Conservation (phyloP, 2,329 filamentous ascomycete genomes). For the Colletotrichum noveboracense region DNA sequence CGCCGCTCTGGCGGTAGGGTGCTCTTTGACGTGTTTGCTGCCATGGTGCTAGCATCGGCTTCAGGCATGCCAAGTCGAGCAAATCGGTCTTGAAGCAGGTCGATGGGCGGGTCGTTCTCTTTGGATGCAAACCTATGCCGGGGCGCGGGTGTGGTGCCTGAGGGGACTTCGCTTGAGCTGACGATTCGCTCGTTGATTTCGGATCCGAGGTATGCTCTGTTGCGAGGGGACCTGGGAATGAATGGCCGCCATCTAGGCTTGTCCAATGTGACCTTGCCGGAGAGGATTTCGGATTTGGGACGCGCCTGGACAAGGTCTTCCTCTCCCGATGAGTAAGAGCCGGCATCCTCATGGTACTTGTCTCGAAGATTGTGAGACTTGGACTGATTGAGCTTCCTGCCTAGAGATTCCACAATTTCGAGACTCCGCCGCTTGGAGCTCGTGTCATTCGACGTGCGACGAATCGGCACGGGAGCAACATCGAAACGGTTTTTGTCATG, state of each 20-base stretch:
- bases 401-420: slow-evolving; percentile 26
- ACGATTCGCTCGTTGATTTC: slow-evolving; percentile 34
- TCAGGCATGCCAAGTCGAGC: slow-evolving; percentile 48
- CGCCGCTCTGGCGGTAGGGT: slow-evolving; percentile 55
- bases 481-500: neutral
- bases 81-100: slow-evolving; percentile 51
- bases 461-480: slow-evolving; percentile 11
- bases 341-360: slow-evolving; percentile 37
- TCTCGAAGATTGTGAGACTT: slow-evolving; percentile 35
- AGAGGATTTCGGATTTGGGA: slow-evolving; percentile 13
- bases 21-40: slow-evolving; percentile 46
- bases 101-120: slow-evolving; percentile 40
- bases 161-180: slow-evolving; percentile 28
- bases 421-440: slow-evolving; percentile 26
- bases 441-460: neutral
- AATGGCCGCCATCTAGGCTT: slow-evolving; percentile 46
- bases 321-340: slow-evolving; percentile 2
- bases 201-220: slow-evolving; percentile 40
- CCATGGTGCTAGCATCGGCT: slow-evolving; percentile 31
- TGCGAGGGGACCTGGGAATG: slow-evolving; percentile 44
- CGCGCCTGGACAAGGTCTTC: neutral
- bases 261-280: slow-evolving; percentile 26
- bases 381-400: slow-evolving; percentile 23
- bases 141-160: slow-evolving; percentile 26
- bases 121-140: slow-evolving; percentile 27